Conservation (phyloP, 2,329 filamentous ascomycete genomes). For the Fusarium concolor region DNA sequence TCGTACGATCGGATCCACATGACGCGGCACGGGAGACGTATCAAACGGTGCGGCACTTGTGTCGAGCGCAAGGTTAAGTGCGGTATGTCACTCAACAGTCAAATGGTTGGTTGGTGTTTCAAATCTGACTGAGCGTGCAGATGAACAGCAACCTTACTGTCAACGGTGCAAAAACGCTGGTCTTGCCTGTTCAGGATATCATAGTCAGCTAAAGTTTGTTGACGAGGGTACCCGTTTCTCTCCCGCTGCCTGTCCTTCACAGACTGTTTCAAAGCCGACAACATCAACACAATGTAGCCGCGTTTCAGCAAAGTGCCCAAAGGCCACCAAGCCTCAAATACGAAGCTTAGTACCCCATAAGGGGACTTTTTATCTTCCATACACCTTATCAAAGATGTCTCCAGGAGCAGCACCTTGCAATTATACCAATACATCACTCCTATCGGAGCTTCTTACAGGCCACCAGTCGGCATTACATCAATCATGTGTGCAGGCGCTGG, state of each 20-base stretch:
- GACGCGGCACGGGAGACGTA: conserved; percentile 29
- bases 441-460: conserved; percentile 8
- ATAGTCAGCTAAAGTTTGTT: conserved; percentile 32
- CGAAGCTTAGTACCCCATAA: conserved; percentile 1
- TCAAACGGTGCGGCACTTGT: conserved; percentile 31
- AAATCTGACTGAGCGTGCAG: background rate
- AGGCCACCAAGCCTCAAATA: background rate
- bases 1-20: background rate
- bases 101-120: background rate
- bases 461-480: conserved; percentile 11
- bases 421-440: background rate
- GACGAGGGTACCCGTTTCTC: conserved; percentile 22
- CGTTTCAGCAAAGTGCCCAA: background rate
- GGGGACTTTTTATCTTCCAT: conserved; percentile 21
- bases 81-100: conserved; percentile 1
- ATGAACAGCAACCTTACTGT: conserved; percentile 30
- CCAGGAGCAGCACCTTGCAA: background rate
- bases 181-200: conserved; percentile 21
- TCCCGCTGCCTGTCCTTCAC: background rate
- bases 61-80: conserved; percentile 36
- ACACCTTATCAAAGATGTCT: conserved; percentile 23
- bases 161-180: conserved; percentile 28
- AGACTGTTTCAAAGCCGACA: background rate
- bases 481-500: conserved; percentile 20
- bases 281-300: background rate